Base-by-base conservation (phyloP, 495 filamentous ascomycete species). In the Aspergillus indologenus region DNA sequence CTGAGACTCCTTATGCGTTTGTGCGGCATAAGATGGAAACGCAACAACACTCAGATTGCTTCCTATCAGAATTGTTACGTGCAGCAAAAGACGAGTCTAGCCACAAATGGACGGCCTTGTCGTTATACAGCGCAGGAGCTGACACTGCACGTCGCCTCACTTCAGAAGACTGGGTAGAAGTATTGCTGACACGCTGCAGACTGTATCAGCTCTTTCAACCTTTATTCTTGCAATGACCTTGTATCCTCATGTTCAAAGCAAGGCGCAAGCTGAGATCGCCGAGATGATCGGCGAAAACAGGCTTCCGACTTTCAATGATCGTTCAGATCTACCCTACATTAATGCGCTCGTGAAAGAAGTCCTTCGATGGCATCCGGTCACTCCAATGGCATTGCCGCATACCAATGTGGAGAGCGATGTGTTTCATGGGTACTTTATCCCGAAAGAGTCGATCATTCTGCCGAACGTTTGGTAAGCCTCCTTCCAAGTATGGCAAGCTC, bases 231-330 rank as follows among this genome's bases (percentile, higher is more conserved):
- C 71, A 15, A 75, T 79, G 70, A 68, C 66, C 1, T 17, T 78
- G 9, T 73, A 70, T 62, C 79, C 79, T 0, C 64, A 75, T 0
- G 75, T 77, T 0, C 79, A 81, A 46, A 53, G 60, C 21, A 80
- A 78, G 34, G 82, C 82, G 0, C 82, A 83, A 60, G 74, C 70
- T 8, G 83, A 87, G 63, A 65, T 87, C 51, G 82, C 85, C 61
- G 63, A 65, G 29, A 75, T 83, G 3, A 61, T 83, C 2, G 79
- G 81, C 1, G 31, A 54, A 1, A 51, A 61, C 0, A 57, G 57
- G 19, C 65, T 79, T 3, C 78, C 79, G 0, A 63, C 34, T 6
- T 63, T 68, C 43, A 59, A 46, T 0, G 77, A 83, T 29, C 65
- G 70, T 0, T 49, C 57, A 0, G 69, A 59, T 0, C 60, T 83